Percentiles rank a stretch among this genome's conserved stretches.
Evolutionary conservation across 2,329 filamentous ascomycete species (phyloP).

Genomic region (Geosmithia flava): DNA sequence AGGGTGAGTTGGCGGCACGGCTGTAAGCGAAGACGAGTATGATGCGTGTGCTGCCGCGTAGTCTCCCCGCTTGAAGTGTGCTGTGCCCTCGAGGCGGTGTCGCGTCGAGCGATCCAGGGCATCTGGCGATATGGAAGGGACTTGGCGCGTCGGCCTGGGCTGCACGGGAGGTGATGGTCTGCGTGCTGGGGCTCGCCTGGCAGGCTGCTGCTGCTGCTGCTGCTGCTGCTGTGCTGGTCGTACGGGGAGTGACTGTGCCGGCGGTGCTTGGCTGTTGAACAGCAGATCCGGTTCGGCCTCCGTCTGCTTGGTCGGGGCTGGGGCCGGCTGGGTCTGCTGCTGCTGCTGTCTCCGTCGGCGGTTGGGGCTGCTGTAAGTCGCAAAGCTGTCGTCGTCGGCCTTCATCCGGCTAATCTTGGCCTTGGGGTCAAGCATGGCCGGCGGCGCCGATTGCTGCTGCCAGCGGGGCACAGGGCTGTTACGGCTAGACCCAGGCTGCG

Average conservation of each 20-base stretch:
- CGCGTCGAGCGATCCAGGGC: slow-evolving; percentile 65
- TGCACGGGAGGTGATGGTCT: slow-evolving; percentile 16
- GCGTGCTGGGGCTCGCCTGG: slow-evolving; percentile 15
- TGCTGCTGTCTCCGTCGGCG: slow-evolving; percentile 50
- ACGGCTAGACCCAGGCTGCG: slow-evolving; percentile 26
- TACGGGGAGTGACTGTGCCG: slow-evolving; percentile 20
- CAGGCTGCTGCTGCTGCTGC: slow-evolving; percentile 12
- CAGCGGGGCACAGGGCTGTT: slow-evolving; percentile 41
- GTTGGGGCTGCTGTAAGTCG: slow-evolving; percentile 80
- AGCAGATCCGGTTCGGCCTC: slow-evolving; percentile 51
- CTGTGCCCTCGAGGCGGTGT: slow-evolving; percentile 68
- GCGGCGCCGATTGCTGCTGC: slow-evolving; percentile 37
- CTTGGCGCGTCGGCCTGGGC: slow-evolving; percentile 38
- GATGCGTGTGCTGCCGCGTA: slow-evolving; percentile 75
- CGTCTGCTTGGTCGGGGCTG: slow-evolving; percentile 23
- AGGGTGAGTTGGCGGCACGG: slow-evolving; percentile 68
- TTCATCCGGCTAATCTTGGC: slow-evolving; percentile 59
- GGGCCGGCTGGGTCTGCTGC: slow-evolving; percentile 16
- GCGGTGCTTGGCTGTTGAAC: slow-evolving; percentile 28
- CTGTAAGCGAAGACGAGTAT: slow-evolving; percentile 65
- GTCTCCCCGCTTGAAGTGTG: slow-evolving; percentile 89
- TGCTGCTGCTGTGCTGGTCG: slow-evolving; percentile 22
- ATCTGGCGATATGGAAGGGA: slow-evolving; percentile 56
- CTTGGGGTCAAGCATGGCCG: slow-evolving; percentile 19
- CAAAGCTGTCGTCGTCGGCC: slow-evolving; percentile 62